Conservation (phyloP, 2,329 filamentous ascomycete species). For the Aspergillus sojae region DNA sequence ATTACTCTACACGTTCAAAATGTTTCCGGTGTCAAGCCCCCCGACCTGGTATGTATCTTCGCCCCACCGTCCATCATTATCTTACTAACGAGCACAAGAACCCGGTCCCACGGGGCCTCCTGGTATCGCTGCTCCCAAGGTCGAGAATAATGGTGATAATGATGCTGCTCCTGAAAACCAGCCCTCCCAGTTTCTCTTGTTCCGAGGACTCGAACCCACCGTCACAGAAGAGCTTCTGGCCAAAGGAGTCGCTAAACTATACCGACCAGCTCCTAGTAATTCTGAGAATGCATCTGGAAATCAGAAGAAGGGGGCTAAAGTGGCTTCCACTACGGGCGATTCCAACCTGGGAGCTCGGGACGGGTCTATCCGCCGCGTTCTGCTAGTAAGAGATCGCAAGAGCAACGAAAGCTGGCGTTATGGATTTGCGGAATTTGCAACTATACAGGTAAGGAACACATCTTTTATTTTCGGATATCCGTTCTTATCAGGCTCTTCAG, state of each 20-base stretch:
- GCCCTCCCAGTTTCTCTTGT: constrained; percentile 74
- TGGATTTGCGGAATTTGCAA: constrained; percentile 82
- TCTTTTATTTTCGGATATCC: too few species aligned
- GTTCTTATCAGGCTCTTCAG: constrained; percentile 21
- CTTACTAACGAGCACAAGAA: constrained; percentile 23
- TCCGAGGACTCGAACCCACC: constrained; percentile 70
- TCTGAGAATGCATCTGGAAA: constrained; percentile 37
- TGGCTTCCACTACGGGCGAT: constrained; percentile 59
- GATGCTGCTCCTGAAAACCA: constrained; percentile 58
- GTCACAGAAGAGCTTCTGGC: constrained; percentile 73
- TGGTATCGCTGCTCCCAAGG: constrained; percentile 44
- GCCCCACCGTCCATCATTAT: not conserved
- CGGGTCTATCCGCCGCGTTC: constrained; percentile 73
- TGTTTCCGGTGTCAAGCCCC: constrained; percentile 63
- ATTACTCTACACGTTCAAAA: constrained; percentile 58
- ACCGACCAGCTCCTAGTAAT: constrained; percentile 55
- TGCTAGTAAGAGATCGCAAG: constrained; percentile 73
- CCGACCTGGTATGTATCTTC: constrained; percentile 51
- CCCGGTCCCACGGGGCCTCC: constrained; percentile 36
- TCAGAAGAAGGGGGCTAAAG: constrained; percentile 52
- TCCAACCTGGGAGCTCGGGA: constrained; percentile 70
- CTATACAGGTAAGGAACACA: constrained; percentile 55
- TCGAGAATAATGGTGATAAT: constrained; percentile 57
- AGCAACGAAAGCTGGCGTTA: constrained; percentile 77
- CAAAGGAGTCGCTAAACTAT: constrained; percentile 73